Percentiles rank a stretch among this genome's conserved stretches.
phyloP scores from a whole-genome alignment of 257 asterid genomes.

The Solanum clarkiae region DNA sequence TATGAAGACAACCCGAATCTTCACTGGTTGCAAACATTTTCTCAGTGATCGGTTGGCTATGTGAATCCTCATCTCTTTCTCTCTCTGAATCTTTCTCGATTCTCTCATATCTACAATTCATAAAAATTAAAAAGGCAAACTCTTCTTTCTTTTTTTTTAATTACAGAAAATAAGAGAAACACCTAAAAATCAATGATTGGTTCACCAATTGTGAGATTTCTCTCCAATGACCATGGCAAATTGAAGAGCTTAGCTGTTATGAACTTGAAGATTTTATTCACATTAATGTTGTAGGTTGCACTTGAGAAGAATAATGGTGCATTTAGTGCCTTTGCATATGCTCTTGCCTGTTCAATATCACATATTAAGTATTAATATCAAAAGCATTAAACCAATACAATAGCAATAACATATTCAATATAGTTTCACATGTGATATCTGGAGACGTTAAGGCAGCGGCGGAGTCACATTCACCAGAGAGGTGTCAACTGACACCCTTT shows the following conservation, averaged over 20 bases:
- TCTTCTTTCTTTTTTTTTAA: neutral
- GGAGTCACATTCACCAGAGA: too few species aligned
- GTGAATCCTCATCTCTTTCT: neutral
- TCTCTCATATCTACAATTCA: neutral
- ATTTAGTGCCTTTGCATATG: conserved; percentile 69
- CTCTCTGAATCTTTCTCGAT: neutral
- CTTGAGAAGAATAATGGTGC: conserved; percentile 83
- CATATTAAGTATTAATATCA: neutral
- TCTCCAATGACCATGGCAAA: conserved; percentile 65
- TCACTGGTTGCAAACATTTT: neutral
- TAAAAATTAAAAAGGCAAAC: neutral
- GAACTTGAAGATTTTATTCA: conserved; percentile 79
- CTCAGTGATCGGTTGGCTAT: conserved; percentile 42
- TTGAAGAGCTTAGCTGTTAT: conserved; percentile 74
- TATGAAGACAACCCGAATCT: conserved; percentile 12
- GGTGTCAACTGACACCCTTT: too few species aligned
- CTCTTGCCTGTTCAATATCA: conserved; percentile 45
- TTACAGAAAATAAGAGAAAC: conserved; percentile 1
- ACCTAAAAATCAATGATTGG: conserved; percentile 74
- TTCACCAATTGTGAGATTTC: conserved; percentile 80
- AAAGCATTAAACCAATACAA: neutral
- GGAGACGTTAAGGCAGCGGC: too few species aligned
- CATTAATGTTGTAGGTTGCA: conserved; percentile 82
- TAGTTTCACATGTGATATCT: neutral
- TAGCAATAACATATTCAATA: neutral